phyloP scores from a whole-genome alignment of 306 rosid species.

The Pueraria montana region DNA sequence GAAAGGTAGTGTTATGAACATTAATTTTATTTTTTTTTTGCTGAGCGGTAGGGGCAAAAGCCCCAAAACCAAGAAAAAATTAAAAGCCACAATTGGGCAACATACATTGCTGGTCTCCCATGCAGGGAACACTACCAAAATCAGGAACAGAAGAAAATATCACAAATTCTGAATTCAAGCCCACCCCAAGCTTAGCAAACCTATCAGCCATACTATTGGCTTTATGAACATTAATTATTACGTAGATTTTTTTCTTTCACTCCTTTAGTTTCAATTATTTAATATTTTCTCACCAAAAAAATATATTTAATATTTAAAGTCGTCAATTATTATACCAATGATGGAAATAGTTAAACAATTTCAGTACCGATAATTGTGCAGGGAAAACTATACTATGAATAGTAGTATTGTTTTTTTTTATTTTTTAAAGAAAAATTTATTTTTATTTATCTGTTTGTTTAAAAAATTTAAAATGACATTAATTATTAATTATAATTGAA shows the following conservation, averaged over 20 bases:
- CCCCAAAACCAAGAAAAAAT: too few relatives aligned
- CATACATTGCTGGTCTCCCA: too few relatives aligned
- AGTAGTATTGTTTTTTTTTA: not conserved
- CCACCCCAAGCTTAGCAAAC: too few relatives aligned
- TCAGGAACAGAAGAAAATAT: too few relatives aligned
- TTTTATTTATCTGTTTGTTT: not conserved
- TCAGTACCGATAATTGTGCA: not conserved
- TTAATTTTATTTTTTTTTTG: too few relatives aligned
- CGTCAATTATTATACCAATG: constrained; percentile 4
- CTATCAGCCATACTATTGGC: too few relatives aligned
- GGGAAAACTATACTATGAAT: not conserved
- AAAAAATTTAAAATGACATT: not conserved
- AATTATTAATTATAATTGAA: not conserved
- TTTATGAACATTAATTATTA: constrained; percentile 27
- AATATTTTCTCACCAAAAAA: too few relatives aligned
- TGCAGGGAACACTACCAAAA: too few relatives aligned
- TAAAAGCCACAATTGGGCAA: too few relatives aligned
- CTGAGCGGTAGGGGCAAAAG: too few relatives aligned
- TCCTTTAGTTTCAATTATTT: constrained; percentile 9
- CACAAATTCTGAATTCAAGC: too few relatives aligned
- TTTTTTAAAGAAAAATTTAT: not conserved
- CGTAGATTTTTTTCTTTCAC: not conserved
- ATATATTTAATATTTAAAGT: too few relatives aligned
- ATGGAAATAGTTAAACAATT: not conserved
- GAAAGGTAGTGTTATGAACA: not conserved